phyloP scores from a whole-genome alignment of 371 early-diverging fungal species.

The Aphelidium insulamus region DNA sequence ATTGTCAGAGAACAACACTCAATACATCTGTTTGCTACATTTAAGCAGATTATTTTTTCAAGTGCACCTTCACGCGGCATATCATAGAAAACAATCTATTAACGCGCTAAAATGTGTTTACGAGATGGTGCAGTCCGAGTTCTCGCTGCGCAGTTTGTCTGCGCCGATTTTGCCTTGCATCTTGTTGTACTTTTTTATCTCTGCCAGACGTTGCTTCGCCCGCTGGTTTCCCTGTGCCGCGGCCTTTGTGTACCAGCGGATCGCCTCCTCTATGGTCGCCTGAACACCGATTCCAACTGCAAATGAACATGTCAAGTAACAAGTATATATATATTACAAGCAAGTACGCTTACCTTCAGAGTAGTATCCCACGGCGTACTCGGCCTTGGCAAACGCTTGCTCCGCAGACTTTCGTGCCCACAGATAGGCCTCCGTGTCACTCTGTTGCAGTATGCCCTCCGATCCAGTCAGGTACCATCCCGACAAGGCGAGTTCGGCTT shows the following conservation, averaged over 20 bases:
- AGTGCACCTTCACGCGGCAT: too few species aligned
- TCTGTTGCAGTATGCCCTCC: constrained; percentile 49
- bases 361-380: constrained; percentile 70
- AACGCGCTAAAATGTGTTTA: background rate
- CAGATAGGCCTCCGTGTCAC: constrained; percentile 57
- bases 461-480: constrained; percentile 80
- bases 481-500: constrained; percentile 57
- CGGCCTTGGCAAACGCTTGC: constrained; percentile 56
- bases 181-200: constrained; percentile 30
- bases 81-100: too few species aligned
- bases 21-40: too few species aligned
- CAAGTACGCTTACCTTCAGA: constrained; percentile 19
- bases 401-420: constrained; percentile 78
- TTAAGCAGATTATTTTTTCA: too few species aligned
- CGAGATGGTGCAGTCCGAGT: constrained; percentile 1
- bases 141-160: background rate
- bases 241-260: constrained; percentile 48
- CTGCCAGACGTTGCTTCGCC: constrained; percentile 44
- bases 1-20: too few species aligned
- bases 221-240: constrained; percentile 47
- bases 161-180: background rate
- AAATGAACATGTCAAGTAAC: background rate
- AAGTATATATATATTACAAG: background rate
- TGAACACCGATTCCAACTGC: constrained; percentile 38
- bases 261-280: constrained; percentile 37